Conservation (phyloP, 2,329 filamentous ascomycete species). For the Aschersonia sp. region DNA sequence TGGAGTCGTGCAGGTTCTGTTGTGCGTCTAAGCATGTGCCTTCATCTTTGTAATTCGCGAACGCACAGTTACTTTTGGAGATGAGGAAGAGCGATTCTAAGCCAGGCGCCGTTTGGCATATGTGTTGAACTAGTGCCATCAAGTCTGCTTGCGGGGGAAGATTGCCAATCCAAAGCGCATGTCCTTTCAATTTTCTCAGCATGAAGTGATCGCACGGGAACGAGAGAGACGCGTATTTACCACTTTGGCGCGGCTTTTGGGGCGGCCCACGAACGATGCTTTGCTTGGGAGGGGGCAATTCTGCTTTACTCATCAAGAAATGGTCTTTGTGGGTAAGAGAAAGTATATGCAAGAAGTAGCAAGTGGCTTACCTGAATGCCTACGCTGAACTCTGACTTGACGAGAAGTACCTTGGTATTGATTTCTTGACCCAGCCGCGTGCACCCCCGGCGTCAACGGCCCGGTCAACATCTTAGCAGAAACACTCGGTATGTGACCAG, state of each 20-base stretch:
- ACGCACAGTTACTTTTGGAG: conserved; percentile 93
- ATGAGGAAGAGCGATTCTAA: conserved; percentile 89
- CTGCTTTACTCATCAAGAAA: not conserved
- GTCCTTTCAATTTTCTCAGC: conserved; percentile 32
- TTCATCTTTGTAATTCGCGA: conserved; percentile 87
- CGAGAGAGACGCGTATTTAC: conserved; percentile 22
- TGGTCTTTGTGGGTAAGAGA: not conserved
- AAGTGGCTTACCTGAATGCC: conserved; percentile 8
- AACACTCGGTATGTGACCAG: conserved; percentile 15
- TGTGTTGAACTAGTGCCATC: conserved; percentile 77
- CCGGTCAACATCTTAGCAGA: conserved; percentile 18
- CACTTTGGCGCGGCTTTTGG: conserved; percentile 39
- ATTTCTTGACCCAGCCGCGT: conserved; percentile 4
- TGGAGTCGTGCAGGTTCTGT: conserved; percentile 76
- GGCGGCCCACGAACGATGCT: conserved; percentile 19
- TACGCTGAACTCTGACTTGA: conserved; percentile 2
- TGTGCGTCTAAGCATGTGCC: conserved; percentile 62
- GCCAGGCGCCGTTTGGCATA: conserved; percentile 63
- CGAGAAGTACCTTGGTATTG: conserved; percentile 5
- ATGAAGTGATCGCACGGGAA: not conserved
- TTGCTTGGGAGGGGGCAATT: conserved; percentile 2
- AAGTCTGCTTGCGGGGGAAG: conserved; percentile 72
- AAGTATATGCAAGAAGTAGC: not conserved
- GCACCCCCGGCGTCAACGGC: conserved; percentile 17
- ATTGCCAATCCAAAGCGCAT: conserved; percentile 94